These are phyloP conservation scores for Coemansia sp. DNA, from an alignment of 192 early-diverging fungal genomes.

Conservation along the genomic window DNA sequence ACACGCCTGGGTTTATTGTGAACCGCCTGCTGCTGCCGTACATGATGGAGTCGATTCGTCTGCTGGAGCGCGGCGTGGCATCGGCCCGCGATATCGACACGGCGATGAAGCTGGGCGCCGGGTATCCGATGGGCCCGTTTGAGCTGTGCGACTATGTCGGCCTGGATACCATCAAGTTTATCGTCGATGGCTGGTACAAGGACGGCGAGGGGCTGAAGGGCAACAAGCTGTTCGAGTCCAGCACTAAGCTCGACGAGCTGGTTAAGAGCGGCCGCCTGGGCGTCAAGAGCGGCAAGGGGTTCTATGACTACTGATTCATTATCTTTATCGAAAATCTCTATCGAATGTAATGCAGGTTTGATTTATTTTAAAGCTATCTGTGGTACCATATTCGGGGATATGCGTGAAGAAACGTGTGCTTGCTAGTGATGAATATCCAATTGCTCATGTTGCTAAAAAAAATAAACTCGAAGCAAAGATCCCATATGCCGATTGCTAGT, in stretches of 20 bases:
- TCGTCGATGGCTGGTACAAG: slow-evolving; percentile 91
- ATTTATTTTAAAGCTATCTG: no score
- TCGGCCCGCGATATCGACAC: slow-evolving; percentile 83
- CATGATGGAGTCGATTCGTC: slow-evolving; percentile 91
- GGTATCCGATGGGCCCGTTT: slow-evolving; percentile 92
- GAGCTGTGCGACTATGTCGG: slow-evolving; percentile 67
- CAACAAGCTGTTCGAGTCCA: slow-evolving; percentile 68
- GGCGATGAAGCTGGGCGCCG: slow-evolving; percentile 97
- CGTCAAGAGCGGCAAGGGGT: slow-evolving; percentile 83
- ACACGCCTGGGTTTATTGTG: slow-evolving; percentile 97
- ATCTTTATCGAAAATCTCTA: no score
- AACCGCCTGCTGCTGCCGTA: slow-evolving; percentile 96
- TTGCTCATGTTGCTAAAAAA: no score
- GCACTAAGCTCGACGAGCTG: slow-evolving; percentile 67
- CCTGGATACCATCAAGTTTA: slow-evolving; percentile 95
- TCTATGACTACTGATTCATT: slow-evolving; percentile 69
- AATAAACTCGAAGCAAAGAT: no score
- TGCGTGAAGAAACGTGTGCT: no score
- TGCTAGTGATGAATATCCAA: no score
- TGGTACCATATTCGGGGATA: no score
- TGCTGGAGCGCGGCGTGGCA: slow-evolving; percentile 89
- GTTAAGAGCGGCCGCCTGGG: slow-evolving; percentile 75
- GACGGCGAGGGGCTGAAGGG: slow-evolving; percentile 75
- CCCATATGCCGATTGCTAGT: no score
- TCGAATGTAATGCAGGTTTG: no score